These are phyloP conservation scores for Basidiobolus meristosporus DNA, from an alignment of 371 early-diverging fungal genomes.

Conservation along the genomic window DNA sequence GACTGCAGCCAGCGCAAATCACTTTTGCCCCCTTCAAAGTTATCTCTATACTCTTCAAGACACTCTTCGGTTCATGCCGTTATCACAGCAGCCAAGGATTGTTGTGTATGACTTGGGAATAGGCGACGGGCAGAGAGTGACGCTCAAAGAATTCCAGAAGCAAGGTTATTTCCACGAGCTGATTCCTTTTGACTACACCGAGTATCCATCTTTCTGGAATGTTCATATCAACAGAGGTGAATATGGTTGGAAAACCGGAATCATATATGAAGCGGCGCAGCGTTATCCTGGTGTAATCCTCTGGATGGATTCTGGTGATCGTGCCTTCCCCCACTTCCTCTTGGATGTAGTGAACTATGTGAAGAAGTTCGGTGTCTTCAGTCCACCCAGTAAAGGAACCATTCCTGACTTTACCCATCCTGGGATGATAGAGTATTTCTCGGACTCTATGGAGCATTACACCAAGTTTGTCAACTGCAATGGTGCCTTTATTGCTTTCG, in stretches of 20 bases:
- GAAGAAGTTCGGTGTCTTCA: constrained; percentile 24
- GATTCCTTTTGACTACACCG: constrained; percentile 21
- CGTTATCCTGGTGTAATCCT: constrained; percentile 21
- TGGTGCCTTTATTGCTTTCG: constrained; percentile 36
- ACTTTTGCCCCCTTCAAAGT: constrained; percentile 28
- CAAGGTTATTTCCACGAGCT: constrained; percentile 21
- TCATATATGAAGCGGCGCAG: constrained; percentile 25
- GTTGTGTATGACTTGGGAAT: constrained; percentile 22
- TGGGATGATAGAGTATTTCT: constrained; percentile 31
- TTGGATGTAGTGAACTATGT: constrained; percentile 17
- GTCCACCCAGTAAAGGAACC: constrained; percentile 22
- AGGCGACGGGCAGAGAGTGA: constrained; percentile 8
- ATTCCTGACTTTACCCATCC: constrained; percentile 32
- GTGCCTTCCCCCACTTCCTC: constrained; percentile 27
- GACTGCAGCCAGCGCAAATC: constrained; percentile 34
- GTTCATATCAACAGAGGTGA: constrained; percentile 29
- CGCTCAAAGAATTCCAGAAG: constrained; percentile 11
- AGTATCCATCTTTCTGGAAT: constrained; percentile 34
- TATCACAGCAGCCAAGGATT: constrained; percentile 12
- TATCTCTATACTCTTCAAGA: constrained; percentile 24
- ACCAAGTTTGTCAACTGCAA: constrained; percentile 31
- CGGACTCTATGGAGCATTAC: constrained; percentile 16
- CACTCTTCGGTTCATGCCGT: constrained; percentile 1
- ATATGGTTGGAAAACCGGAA: constrained; percentile 42
- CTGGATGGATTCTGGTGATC: constrained; percentile 38